phyloP scores from a whole-genome alignment of 2,329 filamentous ascomycete species.

The Pseudocercospora macadamiae region DNA sequence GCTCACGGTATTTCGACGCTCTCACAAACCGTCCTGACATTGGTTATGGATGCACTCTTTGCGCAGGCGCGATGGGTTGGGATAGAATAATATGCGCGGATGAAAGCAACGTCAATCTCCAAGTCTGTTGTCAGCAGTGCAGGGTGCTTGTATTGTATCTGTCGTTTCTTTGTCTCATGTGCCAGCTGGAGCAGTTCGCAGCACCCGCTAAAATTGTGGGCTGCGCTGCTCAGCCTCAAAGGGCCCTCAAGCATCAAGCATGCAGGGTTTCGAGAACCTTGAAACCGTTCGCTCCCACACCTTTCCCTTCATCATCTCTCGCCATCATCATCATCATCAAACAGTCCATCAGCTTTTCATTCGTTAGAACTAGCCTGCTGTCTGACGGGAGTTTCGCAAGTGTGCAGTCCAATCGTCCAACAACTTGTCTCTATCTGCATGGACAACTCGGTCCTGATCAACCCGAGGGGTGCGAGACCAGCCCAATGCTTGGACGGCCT shows the following conservation, averaged over 20 bases:
- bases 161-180: conserved; percentile 1
- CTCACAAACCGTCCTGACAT: conserved; percentile 76
- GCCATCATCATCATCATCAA: neutral
- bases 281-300: too few relatives aligned
- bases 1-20: conserved; percentile 73
- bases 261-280: neutral
- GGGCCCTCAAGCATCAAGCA: too few relatives aligned
- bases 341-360: neutral
- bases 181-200: neutral
- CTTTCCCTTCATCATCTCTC: too few relatives aligned
- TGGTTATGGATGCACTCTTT: neutral
- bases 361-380: too few relatives aligned
- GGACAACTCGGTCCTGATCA: too few relatives aligned
- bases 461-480: too few relatives aligned
- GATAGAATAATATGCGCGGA: neutral
- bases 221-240: neutral
- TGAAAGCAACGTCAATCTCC: too few relatives aligned
- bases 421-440: too few relatives aligned
- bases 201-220: neutral
- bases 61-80: neutral
- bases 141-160: neutral
- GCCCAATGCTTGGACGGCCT: too few relatives aligned
- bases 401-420: too few relatives aligned
- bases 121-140: neutral
- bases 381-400: too few relatives aligned